Evolutionary conservation across 768 basidiomycete species (phyloP), one percentile per base, ranked within the genome.

Genomic region (Kwoniella sp.): DNA sequence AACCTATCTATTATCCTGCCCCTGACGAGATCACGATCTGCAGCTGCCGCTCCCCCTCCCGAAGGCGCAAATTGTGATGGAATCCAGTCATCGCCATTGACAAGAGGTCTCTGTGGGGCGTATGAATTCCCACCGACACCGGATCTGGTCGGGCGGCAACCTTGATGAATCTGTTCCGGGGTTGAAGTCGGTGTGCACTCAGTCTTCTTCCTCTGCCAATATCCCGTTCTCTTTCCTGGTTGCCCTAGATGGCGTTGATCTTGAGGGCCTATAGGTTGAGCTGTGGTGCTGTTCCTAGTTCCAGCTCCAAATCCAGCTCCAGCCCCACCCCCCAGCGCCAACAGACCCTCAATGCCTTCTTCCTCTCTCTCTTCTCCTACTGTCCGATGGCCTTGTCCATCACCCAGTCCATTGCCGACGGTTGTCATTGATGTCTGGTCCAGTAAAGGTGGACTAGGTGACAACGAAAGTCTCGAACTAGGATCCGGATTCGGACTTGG

Each of bases 281-380:
- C 50, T 22, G 12, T 26, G 50, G 50, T 22, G 50, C 17, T 9
- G 9, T 22, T n/a, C 50, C 50, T 8, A n/a, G 9, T 22, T 23
- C 8, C 25, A 23, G 25, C 50, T 23, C 4, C 23, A 48, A 7
- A 23, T 20, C 15, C 50, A 51, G 26, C 4, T 26, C 50, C 50
- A 51, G 22, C 23, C 11, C 50, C 47, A 20, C 5, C 7, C 20
- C 47, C 50, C 8, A 51, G 20, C 11, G 50, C 50, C 50, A 51
- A 23, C 25, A 51, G 25, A 9, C 50, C 50, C 29, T 55, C 54
- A 22, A 55, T 22, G 3, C 54, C 54, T 7, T 55, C 54, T 34
- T 30, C 30, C 54, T 30, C 22, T 22, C 28, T 22, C 54, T 22
- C 54, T 15, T 55, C 54, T 22, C n/a, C 54, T 20, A 2, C 29